Conservation (phyloP, 768 basidiomycete species). For the Cyclocybe aegerita region DNA sequence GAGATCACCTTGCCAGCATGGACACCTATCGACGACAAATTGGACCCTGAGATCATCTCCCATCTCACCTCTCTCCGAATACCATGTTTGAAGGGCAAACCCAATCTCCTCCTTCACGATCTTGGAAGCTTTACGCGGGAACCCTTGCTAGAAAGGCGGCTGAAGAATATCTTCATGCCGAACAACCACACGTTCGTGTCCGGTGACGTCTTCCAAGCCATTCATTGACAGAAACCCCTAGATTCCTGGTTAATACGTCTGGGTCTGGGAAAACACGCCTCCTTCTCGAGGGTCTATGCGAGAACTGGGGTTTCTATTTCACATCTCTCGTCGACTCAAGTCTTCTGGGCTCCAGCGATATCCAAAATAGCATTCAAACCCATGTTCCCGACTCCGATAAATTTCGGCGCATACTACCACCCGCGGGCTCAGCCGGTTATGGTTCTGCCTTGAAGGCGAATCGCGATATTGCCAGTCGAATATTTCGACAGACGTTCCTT, state of each 20-base stretch:
- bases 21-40: constrained; percentile 20
- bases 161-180: constrained; percentile 42
- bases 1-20: constrained; percentile 32
- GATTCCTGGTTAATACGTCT: constrained; percentile 47
- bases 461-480: constrained; percentile 33
- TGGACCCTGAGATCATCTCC: constrained; percentile 18
- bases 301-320: constrained; percentile 48
- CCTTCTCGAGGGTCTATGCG: constrained; percentile 43
- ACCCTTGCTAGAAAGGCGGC: constrained; percentile 25
- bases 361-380: constrained; percentile 37
- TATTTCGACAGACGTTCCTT: constrained; percentile 39
- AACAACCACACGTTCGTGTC: constrained; percentile 40
- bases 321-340: constrained; percentile 44
- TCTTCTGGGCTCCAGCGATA: constrained; percentile 42
- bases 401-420: constrained; percentile 32
- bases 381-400: constrained; percentile 33
- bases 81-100: constrained; percentile 36
- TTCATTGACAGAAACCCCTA: constrained; percentile 9
- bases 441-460: constrained; percentile 31
- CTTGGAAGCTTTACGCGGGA: constrained; percentile 38
- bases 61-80: constrained; percentile 32
- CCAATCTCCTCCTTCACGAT: constrained; percentile 40
- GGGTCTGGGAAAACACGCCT: constrained; percentile 47
- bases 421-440: constrained; percentile 28
- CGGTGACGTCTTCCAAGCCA: neutral